Evolutionary conservation across 2,329 filamentous ascomycete species (phyloP).

Genomic region (Scedosporium minutisporum): DNA sequence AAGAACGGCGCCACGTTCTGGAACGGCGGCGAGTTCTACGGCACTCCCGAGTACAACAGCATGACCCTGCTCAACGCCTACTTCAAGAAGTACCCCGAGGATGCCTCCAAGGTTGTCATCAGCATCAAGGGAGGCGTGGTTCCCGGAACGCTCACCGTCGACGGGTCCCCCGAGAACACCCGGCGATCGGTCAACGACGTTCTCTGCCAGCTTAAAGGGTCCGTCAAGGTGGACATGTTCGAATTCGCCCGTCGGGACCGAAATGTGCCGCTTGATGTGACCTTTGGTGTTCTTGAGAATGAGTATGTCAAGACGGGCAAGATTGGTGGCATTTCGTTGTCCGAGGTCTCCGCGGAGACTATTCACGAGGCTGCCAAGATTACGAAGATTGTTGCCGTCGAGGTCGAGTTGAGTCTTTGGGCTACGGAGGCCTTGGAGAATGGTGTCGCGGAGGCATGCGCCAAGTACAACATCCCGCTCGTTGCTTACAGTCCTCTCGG

Average conservation of each 20-base stretch:
- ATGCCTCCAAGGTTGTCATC: conserved; percentile 51
- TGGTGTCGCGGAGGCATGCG: conserved; percentile 44
- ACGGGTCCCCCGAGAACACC: conserved; percentile 44
- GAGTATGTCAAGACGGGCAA: conserved; percentile 43
- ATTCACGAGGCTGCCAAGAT: conserved; percentile 36
- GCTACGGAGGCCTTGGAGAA: conserved; percentile 37
- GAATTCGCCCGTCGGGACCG: conserved; percentile 48
- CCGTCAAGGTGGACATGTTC: conserved; percentile 52
- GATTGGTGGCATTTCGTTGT: conserved; percentile 40
- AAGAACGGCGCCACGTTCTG: conserved; percentile 37
- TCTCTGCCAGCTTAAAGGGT: conserved; percentile 38
- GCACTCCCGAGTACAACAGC: conserved; percentile 44
- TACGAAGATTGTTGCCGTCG: conserved; percentile 35
- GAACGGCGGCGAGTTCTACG: conserved; percentile 60
- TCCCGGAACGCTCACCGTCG: conserved; percentile 24
- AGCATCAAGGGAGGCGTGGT: conserved; percentile 50
- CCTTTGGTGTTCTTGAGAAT: conserved; percentile 30
- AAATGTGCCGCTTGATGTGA: conserved; percentile 32
- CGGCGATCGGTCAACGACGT: conserved; percentile 50
- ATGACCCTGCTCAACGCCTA: conserved; percentile 52
- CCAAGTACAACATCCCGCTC: conserved; percentile 57
- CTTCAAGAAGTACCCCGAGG: conserved; percentile 53
- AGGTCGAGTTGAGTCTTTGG: conserved; percentile 45
- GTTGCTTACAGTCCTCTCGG: conserved; percentile 66
- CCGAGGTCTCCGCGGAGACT: conserved; percentile 39